Percentiles rank a stretch among this genome's conserved stretches.
Evolutionary conservation across 2,329 filamentous ascomycete genomes (phyloP).

Genomic region (Leptographium flavum): DNA sequence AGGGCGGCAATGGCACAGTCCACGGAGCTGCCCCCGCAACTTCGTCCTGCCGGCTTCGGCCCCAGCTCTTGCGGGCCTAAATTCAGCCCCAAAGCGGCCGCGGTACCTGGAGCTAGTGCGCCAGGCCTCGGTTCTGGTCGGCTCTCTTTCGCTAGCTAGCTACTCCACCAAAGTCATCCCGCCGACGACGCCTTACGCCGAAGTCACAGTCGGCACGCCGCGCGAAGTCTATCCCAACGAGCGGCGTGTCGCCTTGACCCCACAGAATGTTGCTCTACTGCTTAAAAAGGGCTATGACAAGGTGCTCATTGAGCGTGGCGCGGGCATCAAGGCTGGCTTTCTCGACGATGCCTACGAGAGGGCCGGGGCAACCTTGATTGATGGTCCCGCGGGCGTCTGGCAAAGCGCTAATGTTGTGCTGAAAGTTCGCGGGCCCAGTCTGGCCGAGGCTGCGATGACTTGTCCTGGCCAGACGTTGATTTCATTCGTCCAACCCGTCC

Average conservation of each 20-base stretch:
- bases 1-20: constrained; percentile 23
- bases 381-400: constrained; percentile 52
- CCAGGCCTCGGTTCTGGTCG: constrained; percentile 22
- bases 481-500: constrained; percentile 69
- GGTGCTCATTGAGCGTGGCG: constrained; percentile 66
- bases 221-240: constrained; percentile 67
- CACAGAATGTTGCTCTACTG: constrained; percentile 66
- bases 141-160: constrained; percentile 9
- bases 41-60: not conserved
- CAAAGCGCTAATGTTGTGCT: constrained; percentile 62
- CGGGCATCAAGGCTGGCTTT: constrained; percentile 66
- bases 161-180: constrained; percentile 28
- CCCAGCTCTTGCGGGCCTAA: constrained; percentile 12
- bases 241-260: constrained; percentile 71
- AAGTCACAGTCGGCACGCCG: constrained; percentile 65
- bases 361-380: constrained; percentile 65
- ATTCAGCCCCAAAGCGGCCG: constrained; percentile 10
- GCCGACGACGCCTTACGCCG: constrained; percentile 47
- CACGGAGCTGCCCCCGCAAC: constrained; percentile 16
- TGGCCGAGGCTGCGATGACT: constrained; percentile 54
- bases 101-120: constrained; percentile 24
- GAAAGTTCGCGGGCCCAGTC: constrained; percentile 65
- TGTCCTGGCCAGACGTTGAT: constrained; percentile 60
- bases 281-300: constrained; percentile 74
- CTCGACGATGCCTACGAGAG: constrained; percentile 61